Base-by-base conservation (phyloP, 2,329 filamentous ascomycete species). In the Botrytis hyacinthi region DNA sequence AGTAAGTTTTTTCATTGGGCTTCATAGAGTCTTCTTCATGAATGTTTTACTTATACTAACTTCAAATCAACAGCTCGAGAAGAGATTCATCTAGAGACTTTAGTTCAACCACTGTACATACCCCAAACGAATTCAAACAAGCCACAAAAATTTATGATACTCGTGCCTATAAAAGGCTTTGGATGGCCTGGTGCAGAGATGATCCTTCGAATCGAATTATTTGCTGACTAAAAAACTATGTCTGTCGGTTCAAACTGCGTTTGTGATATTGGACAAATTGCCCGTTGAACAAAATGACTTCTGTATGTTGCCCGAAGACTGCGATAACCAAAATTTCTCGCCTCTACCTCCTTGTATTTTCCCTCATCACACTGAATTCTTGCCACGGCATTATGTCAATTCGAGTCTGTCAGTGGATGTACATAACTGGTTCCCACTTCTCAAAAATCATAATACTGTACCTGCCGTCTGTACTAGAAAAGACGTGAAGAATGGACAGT, bases 1-100 rank as follows among this genome's bases (percentile, higher is more conserved):
- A 77, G 83, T 84, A 80, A 46, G 81, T 79, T 63, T 75, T 57
- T 54, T 60, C 18, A 54, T 54, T 18, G 29, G n/a, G 29, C 7
- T 29, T 42, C 20, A 16, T 32, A 29, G 12, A 26, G 20, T 57
- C n/a, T 70, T 22, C 40, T 37, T 20, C n/a, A 7, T 7, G 40
- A 40, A 48, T 46, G n/a, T 46, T 59, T 12, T 32, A 22, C 29
- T 65, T 26, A 16, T 72, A 72, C 73, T 75, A 65, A 76, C 22
- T 9, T 29, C 22, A 42, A 44, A 62, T 29, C 42, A 22, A 71
- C 69, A 81, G 80, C 75, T 79, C 63, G 80, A 81, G 76, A 80
- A 78, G 59, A 79, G 80, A n/a, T 75, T 79, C 46, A 65, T 78
- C 35, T 80, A 79, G 72, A 73, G 29, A 73, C 37, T n/a, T 60